phyloP scores from a whole-genome alignment of 129 eudicot species.

The Artemisia argyi region DNA sequence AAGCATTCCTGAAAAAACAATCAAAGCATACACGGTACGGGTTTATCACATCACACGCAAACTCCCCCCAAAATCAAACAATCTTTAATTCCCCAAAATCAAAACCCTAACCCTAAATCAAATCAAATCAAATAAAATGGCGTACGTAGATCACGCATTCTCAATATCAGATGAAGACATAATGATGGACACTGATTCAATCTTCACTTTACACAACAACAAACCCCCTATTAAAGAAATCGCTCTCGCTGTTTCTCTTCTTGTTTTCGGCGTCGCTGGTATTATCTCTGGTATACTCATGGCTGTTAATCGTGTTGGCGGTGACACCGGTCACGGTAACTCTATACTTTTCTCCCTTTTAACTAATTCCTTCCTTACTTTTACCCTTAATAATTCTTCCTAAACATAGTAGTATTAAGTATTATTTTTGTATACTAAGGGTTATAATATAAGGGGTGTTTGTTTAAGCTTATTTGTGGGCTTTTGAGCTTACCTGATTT shows the following conservation, averaged over 20 bases:
- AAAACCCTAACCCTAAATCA: too few relatives aligned
- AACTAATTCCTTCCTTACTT: too few relatives aligned
- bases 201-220: slow-evolving; percentile 48
- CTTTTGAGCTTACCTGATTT: too few relatives aligned
- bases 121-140: slow-evolving; percentile 38
- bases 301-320: slow-evolving; percentile 82
- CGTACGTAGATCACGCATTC: slow-evolving; percentile 94
- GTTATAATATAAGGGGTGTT: neutral
- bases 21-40: too few relatives aligned
- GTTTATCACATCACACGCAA: too few relatives aligned
- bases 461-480: too few relatives aligned
- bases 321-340: slow-evolving; percentile 90
- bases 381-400: too few relatives aligned
- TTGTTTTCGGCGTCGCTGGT: slow-evolving; percentile 69
- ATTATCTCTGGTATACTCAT: slow-evolving; percentile 68
- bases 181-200: slow-evolving; percentile 72
- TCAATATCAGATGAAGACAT: slow-evolving; percentile 89
- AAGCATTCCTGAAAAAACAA: too few relatives aligned
- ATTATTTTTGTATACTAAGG: neutral
- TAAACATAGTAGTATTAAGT: neutral
- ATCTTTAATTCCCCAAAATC: too few relatives aligned
- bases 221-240: slow-evolving; percentile 87
- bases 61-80: too few relatives aligned
- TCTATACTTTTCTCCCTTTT: too few relatives aligned
- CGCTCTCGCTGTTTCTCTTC: slow-evolving; percentile 88